A percentile compares a stretch with the other conserved stretches of the same genome.
phyloP scores from a whole-genome alignment of 106 monocot genomes.

The Acorus calamus region DNA sequence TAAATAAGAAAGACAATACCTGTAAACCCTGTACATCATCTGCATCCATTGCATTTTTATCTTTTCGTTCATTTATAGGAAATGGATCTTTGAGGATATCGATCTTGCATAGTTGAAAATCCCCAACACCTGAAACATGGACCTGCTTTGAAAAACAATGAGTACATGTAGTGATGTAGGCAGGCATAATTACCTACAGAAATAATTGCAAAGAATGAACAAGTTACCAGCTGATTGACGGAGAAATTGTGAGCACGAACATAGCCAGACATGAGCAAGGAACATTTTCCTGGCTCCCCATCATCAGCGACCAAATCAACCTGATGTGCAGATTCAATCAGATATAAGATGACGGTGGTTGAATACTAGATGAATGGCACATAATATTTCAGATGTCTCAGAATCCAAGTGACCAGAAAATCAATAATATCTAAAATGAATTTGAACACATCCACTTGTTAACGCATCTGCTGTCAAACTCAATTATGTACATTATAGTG shows the following conservation, averaged over 20 bases:
- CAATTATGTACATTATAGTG: too few species aligned
- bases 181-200: not conserved
- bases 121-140: constrained; percentile 90
- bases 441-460: too few species aligned
- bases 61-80: constrained; percentile 53
- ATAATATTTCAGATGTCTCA: not conserved
- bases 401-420: too few species aligned
- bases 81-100: constrained; percentile 80
- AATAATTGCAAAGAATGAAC: constrained; percentile 2
- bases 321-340: constrained; percentile 24
- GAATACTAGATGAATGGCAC: not conserved
- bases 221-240: constrained; percentile 75
- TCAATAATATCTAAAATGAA: too few species aligned
- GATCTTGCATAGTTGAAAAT: constrained; percentile 74
- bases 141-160: constrained; percentile 34
- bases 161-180: constrained; percentile 3
- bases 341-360: not conserved
- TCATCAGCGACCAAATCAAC: constrained; percentile 38
- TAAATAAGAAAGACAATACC: constrained; percentile 13
- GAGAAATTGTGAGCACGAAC: constrained; percentile 68
- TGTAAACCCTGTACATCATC: constrained; percentile 30
- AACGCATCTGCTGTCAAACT: too few species aligned
- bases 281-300: constrained; percentile 43
- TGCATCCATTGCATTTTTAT: constrained; percentile 51
- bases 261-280: constrained; percentile 81